Evolutionary conservation across 257 asterid species (phyloP).

Genomic region (Nicotiana tomentosiformis): DNA sequence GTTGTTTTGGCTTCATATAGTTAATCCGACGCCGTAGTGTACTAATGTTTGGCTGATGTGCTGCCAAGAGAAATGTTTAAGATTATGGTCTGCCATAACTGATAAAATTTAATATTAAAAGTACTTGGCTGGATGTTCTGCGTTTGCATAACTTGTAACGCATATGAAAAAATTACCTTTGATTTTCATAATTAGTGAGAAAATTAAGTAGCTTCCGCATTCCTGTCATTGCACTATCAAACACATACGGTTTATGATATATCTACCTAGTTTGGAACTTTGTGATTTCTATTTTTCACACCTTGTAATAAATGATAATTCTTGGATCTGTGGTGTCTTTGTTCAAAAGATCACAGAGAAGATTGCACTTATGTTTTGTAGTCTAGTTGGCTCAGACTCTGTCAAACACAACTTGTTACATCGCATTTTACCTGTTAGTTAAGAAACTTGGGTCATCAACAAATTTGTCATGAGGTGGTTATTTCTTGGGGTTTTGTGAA

Average conservation of each 20-base stretch:
- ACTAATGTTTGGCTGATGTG: not conserved
- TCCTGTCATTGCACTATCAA: not conserved
- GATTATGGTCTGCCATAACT: not conserved
- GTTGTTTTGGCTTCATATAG: not conserved
- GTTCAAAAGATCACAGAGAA: slow-evolving; percentile 1
- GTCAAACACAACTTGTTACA: not conserved
- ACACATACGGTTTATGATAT: not conserved
- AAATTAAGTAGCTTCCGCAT: not conserved
- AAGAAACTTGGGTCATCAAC: not conserved
- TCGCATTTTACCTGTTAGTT: not conserved
- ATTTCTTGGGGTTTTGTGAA: not conserved
- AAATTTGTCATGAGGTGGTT: not conserved
- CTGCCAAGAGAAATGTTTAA: not conserved
- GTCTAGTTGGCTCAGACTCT: not conserved
- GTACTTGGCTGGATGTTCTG: not conserved
- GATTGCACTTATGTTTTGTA: not conserved
- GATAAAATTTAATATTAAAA: not conserved
- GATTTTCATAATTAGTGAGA: not conserved
- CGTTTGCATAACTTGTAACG: not conserved
- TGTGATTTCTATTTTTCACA: not conserved
- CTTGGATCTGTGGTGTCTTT: not conserved
- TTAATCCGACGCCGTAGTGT: not conserved
- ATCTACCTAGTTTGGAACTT: not conserved
- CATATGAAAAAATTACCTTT: not conserved
- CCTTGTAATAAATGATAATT: not conserved